Evolutionary conservation across 352 stramenopile genomes (phyloP).

Genomic region (Phytophthora cactorum): DNA sequence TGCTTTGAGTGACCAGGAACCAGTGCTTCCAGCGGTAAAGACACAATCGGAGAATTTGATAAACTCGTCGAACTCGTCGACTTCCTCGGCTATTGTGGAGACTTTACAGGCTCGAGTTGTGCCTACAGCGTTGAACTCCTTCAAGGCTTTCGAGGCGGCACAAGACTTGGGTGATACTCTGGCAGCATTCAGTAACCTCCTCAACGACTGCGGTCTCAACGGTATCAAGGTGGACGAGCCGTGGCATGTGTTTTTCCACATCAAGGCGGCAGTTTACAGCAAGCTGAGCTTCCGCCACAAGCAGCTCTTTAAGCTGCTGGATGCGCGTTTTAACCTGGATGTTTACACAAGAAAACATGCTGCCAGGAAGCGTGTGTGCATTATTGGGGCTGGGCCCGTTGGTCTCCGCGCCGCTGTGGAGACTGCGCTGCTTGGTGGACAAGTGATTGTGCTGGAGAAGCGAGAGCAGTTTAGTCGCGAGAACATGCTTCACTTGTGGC

Average conservation of each 20-base stretch:
- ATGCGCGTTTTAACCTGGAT: constrained; percentile 52
- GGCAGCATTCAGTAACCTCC: constrained; percentile 46
- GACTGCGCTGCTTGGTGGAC: constrained; percentile 60
- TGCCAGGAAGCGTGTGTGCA: constrained; percentile 58
- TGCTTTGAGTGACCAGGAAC: constrained; percentile 15
- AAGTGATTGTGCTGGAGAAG: constrained; percentile 81
- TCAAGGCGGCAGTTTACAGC: constrained; percentile 56
- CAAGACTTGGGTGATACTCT: constrained; percentile 61
- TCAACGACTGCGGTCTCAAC: constrained; percentile 53
- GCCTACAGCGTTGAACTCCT: constrained; percentile 44
- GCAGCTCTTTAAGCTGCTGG: constrained; percentile 72
- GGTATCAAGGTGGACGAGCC: constrained; percentile 49
- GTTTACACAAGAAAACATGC: constrained; percentile 56
- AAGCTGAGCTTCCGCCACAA: constrained; percentile 72
- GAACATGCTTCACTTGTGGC: constrained; percentile 84
- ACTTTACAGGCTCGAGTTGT: constrained; percentile 12
- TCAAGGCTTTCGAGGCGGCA: constrained; percentile 60
- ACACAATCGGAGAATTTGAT: constrained; percentile 11
- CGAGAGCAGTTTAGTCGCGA: constrained; percentile 73
- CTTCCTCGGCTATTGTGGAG: constrained; percentile 7
- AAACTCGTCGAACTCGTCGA: constrained; percentile 8
- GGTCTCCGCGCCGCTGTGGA: constrained; percentile 78
- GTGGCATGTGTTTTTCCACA: constrained; percentile 57
- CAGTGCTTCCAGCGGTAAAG: not conserved
- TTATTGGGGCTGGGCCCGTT: constrained; percentile 72